A percentile compares a stretch with the other conserved stretches of the same genome.
These are phyloP conservation scores for Aspergillus steynii DNA, from an alignment of 495 filamentous ascomycete genomes.

Conservation along the genomic window DNA sequence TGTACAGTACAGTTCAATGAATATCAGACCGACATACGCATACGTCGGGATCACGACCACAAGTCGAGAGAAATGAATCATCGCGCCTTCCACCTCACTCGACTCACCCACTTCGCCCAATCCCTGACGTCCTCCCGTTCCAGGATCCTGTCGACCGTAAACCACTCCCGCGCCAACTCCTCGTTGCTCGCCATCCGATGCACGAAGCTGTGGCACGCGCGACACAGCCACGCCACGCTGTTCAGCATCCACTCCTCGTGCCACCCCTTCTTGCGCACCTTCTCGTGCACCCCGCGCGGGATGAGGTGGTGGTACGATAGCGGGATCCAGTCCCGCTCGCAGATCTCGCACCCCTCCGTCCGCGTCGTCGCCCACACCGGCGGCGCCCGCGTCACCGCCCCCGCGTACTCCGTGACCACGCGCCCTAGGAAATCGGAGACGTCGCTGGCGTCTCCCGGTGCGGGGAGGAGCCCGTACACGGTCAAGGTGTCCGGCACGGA, in stretches of 20 bases:
- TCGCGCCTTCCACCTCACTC: slow-evolving; percentile 63
- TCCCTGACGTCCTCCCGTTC: slow-evolving; percentile 69
- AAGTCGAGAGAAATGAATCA: slow-evolving; percentile 18
- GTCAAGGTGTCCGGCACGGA: slow-evolving; percentile 59
- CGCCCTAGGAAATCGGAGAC: slow-evolving; percentile 59
- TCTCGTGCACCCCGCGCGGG: slow-evolving; percentile 72
- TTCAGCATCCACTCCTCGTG: slow-evolving; percentile 72
- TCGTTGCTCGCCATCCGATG: slow-evolving; percentile 76
- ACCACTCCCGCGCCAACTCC: slow-evolving; percentile 73
- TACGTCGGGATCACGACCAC: too few species aligned
- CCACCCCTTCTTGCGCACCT: slow-evolving; percentile 79
- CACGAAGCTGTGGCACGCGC: slow-evolving; percentile 85
- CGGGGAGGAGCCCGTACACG: slow-evolving; percentile 58
- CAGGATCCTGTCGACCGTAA: slow-evolving; percentile 67
- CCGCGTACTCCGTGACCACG: slow-evolving; percentile 61
- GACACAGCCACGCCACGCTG: slow-evolving; percentile 86
- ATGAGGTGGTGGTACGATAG: slow-evolving; percentile 86
- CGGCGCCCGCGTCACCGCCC: slow-evolving; percentile 54
- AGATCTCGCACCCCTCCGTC: slow-evolving; percentile 72
- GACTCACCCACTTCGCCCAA: slow-evolving; percentile 69
- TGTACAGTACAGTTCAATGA: too few species aligned
- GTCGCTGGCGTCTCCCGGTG: slow-evolving; percentile 26
- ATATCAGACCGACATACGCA: too few species aligned
- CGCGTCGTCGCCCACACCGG: slow-evolving; percentile 59
- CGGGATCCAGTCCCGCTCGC: slow-evolving; percentile 73